phyloP scores from a whole-genome alignment of 306 rosid species.

The Alnus glutinosa region DNA sequence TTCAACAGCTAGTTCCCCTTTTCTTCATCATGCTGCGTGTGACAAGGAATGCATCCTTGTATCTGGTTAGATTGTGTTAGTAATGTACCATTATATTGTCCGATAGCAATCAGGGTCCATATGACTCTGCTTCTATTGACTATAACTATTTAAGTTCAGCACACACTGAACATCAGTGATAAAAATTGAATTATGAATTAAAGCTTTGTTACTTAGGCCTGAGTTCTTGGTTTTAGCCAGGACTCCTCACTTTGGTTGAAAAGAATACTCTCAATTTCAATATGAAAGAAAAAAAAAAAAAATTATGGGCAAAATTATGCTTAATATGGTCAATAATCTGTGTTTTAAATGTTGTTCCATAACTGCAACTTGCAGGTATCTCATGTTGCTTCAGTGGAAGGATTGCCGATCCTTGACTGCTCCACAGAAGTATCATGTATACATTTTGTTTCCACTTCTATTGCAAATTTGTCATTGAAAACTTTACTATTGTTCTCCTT shows the following conservation, averaged over 20 bases:
- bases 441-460: constrained; percentile 24
- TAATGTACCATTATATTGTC: neutral
- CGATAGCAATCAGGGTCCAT: neutral
- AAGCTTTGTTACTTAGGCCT: constrained; percentile 14
- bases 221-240: constrained; percentile 18
- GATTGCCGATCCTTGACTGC: constrained; percentile 81
- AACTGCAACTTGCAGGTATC: constrained; percentile 59
- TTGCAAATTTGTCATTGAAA: constrained; percentile 19
- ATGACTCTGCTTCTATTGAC: neutral
- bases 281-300: neutral
- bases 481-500: constrained; percentile 3
- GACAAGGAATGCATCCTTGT: neutral
- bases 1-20: neutral
- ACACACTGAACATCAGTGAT: constrained; percentile 6
- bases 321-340: constrained; percentile 20
- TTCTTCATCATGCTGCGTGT: neutral
- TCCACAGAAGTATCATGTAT: constrained; percentile 74
- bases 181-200: constrained; percentile 20
- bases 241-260: neutral
- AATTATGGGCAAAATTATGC: constrained; percentile 12
- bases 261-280: constrained; percentile 12
- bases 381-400: constrained; percentile 71
- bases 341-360: constrained; percentile 12
- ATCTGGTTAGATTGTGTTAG: neutral
- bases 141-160: neutral